Evolutionary conservation across 805 yeast genomes (phyloP).

Genomic region (Saturnispora zaruensis): DNA sequence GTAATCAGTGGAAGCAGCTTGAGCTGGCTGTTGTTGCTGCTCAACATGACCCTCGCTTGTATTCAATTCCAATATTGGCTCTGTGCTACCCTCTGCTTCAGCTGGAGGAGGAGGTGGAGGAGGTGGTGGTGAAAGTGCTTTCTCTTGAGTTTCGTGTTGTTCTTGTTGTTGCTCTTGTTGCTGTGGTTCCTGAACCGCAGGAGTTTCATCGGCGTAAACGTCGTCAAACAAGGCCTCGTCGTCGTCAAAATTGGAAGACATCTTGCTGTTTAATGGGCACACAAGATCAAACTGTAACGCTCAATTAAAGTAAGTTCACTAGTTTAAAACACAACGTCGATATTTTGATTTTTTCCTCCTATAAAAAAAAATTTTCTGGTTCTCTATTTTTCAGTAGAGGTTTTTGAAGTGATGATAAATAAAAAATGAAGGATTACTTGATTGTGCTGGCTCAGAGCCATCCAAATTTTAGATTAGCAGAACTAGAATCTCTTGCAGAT

Average conservation of each 20-base stretch:
- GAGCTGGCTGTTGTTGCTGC: conserved; percentile 7
- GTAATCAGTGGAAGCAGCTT: conserved; percentile 1
- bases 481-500: conserved; percentile 76
- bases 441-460: conserved; percentile 83
- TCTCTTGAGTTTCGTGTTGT: conserved; percentile 3
- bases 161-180: not conserved
- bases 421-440: conserved; percentile 49
- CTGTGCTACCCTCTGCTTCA: not conserved
- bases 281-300: not conserved
- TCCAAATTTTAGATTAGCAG: conserved; percentile 70
- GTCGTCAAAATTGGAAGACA: conserved; percentile 58
- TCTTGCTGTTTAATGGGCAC: not conserved
- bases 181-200: conserved; percentile 13
- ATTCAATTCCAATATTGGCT: not conserved
- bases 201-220: conserved; percentile 44
- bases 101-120: conserved; percentile 7
- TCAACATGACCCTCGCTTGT: conserved; percentile 1
- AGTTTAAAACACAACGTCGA: conserved; percentile 2
- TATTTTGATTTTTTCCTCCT: not conserved
- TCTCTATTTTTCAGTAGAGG: not conserved
- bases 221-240: conserved; percentile 94
- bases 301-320: not conserved
- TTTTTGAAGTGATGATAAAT: not conserved
- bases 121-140: conserved; percentile 2
- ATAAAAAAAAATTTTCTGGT: not conserved